Conservation (phyloP, 176 grass and related monocot species). For the Eremochloa ophiuroides region DNA sequence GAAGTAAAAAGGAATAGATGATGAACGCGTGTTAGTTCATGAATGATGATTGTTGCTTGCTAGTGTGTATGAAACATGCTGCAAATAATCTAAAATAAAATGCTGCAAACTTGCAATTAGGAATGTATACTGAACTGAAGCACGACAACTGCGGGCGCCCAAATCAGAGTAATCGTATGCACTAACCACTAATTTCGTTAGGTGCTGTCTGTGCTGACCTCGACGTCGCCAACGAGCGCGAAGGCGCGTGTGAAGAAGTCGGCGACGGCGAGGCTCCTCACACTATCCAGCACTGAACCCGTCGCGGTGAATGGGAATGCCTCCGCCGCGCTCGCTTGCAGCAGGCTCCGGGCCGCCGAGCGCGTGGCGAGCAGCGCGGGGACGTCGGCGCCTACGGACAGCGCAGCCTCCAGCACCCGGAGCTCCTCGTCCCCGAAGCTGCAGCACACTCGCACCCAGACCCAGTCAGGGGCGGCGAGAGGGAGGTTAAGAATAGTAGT, state of each 20-base stretch:
- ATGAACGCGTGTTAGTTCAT: no score
- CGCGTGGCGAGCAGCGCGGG: conserved; percentile 35
- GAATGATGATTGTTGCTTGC: no score
- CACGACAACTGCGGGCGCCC: background rate
- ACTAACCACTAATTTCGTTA: no score
- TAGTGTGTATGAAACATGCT: no score
- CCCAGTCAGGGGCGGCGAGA: no score
- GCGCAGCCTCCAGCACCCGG: conserved; percentile 47
- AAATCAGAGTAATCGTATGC: background rate
- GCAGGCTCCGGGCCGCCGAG: background rate
- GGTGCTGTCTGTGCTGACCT: conserved; percentile 39
- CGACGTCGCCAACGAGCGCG: conserved; percentile 60
- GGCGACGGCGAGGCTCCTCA: conserved; percentile 39
- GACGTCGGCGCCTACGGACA: conserved; percentile 44
- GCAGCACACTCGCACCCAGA: background rate
- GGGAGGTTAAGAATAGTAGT: no score
- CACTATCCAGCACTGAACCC: background rate
- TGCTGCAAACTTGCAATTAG: background rate
- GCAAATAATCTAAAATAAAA: no score
- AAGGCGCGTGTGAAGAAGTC: conserved; percentile 77
- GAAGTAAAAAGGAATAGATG: no score
- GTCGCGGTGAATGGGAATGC: background rate
- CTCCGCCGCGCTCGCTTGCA: conserved; percentile 19
- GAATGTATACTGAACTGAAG: background rate
- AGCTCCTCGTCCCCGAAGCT: conserved; percentile 53